Evolutionary conservation across 148 eudicot species (phyloP), one percentile per base, ranked within the genome.

Genomic region (Rhododendron mucronatum): DNA sequence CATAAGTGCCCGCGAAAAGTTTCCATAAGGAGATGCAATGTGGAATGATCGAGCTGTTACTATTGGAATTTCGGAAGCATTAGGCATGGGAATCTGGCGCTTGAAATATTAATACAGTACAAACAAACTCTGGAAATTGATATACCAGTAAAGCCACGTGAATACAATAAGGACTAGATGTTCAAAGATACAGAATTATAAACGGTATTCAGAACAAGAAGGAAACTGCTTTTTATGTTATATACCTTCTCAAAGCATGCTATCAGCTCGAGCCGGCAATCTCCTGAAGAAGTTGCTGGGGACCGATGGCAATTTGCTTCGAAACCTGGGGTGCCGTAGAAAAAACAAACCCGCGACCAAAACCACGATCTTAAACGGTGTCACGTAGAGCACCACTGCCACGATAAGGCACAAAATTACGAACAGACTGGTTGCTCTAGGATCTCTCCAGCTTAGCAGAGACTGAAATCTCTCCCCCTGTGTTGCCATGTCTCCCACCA

Each of bases 401-500:
- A 85, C 88, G 57, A 76, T 30, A 47, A 90, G 78, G 80, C 91
- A 88, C 80, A 90, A 80, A 10, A 90, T 35, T 1, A 90, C 73
- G 57, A 88, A 90, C 23, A 90, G 51, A 12, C 85, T 85, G 5
- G 90, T 90, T 1, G 91, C 91, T 65, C 91, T 84, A 0, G 91
- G 88, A 81, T 90, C 91, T 59, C 91, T 81, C 91, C 91, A 90
- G 91, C 91, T 86, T 13, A 90, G 90, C 41, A 90, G 59, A 28
- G 91, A 81, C 79, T 86, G 90, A 7, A 90, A 73, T 74, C 91
- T 88, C 65, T 90, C 91, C n/a, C 91, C 91, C 83, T 90, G 91
- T 1, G 91, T 88, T 21, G 91, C 91, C 69, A 90, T 47, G 80
- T 90, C 91, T 33, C 91, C 91, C 0, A 88, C 89, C 84, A 90